A percentile compares a stretch with the other conserved stretches of the same genome.
Evolutionary conservation across 139 green algal species (phyloP).

Genomic region (Volvox reticuliferus): DNA sequence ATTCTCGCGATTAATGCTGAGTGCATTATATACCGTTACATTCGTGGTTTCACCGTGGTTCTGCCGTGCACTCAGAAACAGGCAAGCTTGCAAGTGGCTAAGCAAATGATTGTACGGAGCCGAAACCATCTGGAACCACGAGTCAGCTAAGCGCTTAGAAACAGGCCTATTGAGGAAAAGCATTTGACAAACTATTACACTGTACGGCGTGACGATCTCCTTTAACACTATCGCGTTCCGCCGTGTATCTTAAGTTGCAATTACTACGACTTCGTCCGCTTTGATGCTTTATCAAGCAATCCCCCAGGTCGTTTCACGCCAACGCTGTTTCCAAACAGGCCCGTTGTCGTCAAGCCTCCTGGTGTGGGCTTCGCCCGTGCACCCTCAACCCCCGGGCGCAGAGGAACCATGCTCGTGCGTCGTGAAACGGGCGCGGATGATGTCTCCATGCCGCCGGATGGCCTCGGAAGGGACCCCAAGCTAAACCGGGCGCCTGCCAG

Average conservation of each 20-base stretch:
- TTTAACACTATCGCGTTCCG: background rate
- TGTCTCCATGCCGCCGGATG: background rate
- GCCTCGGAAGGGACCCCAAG: background rate
- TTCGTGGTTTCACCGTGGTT: no score
- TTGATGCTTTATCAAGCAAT: background rate
- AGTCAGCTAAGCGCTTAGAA: no score
- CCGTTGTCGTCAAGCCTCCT: no score
- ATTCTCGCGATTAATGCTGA: no score
- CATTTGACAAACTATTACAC: no score
- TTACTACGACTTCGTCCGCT: background rate
- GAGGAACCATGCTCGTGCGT: slow-evolving; percentile 32
- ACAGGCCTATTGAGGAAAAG: no score
- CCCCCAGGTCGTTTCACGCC: background rate
- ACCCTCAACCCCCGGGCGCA: background rate
- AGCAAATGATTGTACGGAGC: no score
- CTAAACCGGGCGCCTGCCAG: background rate
- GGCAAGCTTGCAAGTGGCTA: no score
- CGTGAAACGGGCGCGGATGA: background rate
- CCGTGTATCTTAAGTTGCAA: background rate
- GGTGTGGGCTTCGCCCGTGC: background rate
- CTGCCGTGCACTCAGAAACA: no score
- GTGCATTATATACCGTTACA: no score
- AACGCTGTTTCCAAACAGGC: background rate
- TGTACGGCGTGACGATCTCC: background rate
- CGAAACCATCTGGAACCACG: no score